Evolutionary conservation across 371 early-diverging fungal species (phyloP).

Genomic region (Mortierella sp.): DNA sequence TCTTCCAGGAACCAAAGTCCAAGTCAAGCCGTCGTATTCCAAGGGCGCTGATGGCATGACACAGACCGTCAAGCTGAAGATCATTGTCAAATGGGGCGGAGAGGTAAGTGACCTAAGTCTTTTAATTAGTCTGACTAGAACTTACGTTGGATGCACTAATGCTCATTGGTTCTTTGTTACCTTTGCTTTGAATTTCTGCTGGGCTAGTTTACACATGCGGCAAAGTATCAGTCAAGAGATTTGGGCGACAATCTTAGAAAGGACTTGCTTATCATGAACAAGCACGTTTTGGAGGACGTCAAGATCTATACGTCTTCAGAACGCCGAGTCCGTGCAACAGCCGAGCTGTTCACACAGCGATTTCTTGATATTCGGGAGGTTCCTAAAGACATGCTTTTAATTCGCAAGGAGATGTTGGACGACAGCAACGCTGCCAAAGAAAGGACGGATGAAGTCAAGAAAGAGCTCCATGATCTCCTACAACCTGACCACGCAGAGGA

Average conservation of each 20-base stretch:
- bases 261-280: constrained; percentile 87
- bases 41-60: constrained; percentile 54
- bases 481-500: constrained; percentile 49
- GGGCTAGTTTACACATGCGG: constrained; percentile 89
- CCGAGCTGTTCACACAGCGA: constrained; percentile 76
- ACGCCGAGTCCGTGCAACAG: constrained; percentile 86
- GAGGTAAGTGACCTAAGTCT: constrained; percentile 56
- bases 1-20: constrained; percentile 91
- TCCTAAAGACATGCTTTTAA: constrained; percentile 63
- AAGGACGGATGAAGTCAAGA: constrained; percentile 85
- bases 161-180: neutral
- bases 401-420: constrained; percentile 89
- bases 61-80: constrained; percentile 74
- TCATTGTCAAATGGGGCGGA: constrained; percentile 96
- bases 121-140: too few species aligned
- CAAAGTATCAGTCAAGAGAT: constrained; percentile 86
- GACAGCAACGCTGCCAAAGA: constrained; percentile 94
- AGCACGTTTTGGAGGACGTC: constrained; percentile 82
- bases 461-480: constrained; percentile 62
- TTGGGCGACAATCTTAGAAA: constrained; percentile 90
- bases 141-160: neutral
- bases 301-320: constrained; percentile 86
- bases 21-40: constrained; percentile 80
- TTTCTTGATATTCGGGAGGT: constrained; percentile 70
- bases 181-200: neutral